Evolutionary conservation across 441 rosid genomes (phyloP), one percentile per base, ranked within the genome.

Genomic region (Populus trichocarpa): DNA sequence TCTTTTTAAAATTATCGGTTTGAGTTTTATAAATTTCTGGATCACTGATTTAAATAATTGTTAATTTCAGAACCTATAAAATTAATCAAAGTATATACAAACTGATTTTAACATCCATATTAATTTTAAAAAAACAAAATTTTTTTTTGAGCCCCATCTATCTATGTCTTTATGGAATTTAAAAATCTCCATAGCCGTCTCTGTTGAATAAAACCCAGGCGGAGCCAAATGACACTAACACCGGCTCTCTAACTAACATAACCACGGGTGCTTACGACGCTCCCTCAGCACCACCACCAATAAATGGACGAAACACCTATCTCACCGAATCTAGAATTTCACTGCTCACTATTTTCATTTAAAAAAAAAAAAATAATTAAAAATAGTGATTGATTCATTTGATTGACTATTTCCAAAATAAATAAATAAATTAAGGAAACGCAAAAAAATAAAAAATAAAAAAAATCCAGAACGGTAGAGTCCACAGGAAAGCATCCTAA

Each of bases 101-200:
- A 0, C 3, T 28, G 4, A 28, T 28, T 3, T 3, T 0, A 28
- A 28, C 0, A 28, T 3, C 0, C 0, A 3, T 30, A 28, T 28
- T 28, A 28, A 28, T 28, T 28, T 28, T 2, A 28, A 28, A 28
- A 28, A 28, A 28, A 28, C 1, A 28, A 28, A n/a, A n/a, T n/a
- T n/a, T n/a, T n/a, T n/a, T n/a, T n/a, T n/a, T n/a, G n/a, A 30
- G 3, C 4, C 0, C 6, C 57, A 5, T 4, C 57, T 1, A 13
- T 8, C 42, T 8, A 8, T 46, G 2, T 16, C 2, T 14, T 5
- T 1, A 5, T 25, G 57, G 20, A 2, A 14, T 50, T 16, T 50
- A 50, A 50, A 50, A 50, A 50, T 14, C 57, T 50, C 20, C 7
- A 0, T 14, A 14, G 57, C 57, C 57, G 57, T 50, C 57, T 50